Evolutionary conservation across 352 stramenopile species (phyloP).

Genomic region (Phytophthora capsici): DNA sequence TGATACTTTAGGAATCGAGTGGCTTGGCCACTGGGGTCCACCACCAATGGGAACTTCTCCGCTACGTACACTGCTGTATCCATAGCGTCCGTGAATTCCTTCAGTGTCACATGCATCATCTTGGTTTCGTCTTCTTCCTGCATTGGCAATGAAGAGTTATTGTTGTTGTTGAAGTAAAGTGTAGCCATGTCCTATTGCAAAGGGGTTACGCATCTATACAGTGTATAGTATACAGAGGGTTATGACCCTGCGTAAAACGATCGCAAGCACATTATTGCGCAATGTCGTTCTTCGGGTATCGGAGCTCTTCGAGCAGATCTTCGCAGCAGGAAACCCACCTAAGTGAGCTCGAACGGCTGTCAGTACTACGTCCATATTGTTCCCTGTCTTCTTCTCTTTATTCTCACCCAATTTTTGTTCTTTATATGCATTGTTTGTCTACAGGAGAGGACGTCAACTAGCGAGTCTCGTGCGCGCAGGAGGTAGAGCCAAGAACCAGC

Average conservation of each 20-base stretch:
- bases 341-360: conserved; percentile 85
- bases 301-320: conserved; percentile 55
- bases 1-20: conserved; percentile 92
- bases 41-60: conserved; percentile 88
- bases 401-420: not conserved
- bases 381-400: conserved; percentile 3
- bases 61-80: conserved; percentile 86
- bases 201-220: conserved; percentile 1
- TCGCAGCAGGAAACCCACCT: conserved; percentile 75
- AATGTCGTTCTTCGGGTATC: conserved; percentile 79
- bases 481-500: conserved; percentile 83
- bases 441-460: conserved; percentile 74
- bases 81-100: conserved; percentile 86
- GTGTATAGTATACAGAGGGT: too few species aligned
- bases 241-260: conserved; percentile 14
- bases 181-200: conserved; percentile 12
- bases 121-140: not conserved
- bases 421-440: conserved; percentile 18
- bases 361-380: conserved; percentile 24
- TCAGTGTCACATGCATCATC: conserved; percentile 64
- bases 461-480: conserved; percentile 84
- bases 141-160: conserved; percentile 11
- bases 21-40: conserved; percentile 82
- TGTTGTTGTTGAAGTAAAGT: conserved; percentile 25
- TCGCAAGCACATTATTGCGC: conserved; percentile 7